Conservation (phyloP, 2,329 filamentous ascomycete species). For the Arthrinium phaeospermum region DNA sequence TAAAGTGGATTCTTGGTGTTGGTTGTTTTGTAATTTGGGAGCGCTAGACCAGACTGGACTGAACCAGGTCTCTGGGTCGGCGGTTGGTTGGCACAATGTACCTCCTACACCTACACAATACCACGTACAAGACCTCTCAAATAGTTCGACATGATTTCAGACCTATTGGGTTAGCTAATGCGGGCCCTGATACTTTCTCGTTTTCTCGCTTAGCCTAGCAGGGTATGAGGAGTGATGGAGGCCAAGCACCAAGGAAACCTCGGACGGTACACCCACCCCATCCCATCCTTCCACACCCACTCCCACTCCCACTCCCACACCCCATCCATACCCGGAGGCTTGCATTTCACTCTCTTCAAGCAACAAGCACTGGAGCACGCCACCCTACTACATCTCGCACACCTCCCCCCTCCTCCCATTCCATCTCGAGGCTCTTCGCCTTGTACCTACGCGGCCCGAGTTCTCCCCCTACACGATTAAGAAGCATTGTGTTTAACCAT, state of each 20-base stretch:
- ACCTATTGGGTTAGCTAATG: slow-evolving; percentile 4
- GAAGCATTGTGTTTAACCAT: slow-evolving; percentile 30
- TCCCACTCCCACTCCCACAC: neutral
- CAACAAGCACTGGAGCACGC: neutral
- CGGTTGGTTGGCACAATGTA: slow-evolving; percentile 1
- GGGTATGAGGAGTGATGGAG: neutral
- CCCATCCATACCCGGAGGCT: neutral
- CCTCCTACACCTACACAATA: neutral
- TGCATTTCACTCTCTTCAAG: slow-evolving; percentile 2
- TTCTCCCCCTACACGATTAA: slow-evolving; percentile 33
- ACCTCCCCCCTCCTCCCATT: slow-evolving; percentile 32
- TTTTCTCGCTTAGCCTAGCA: neutral
- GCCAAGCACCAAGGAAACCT: neutral
- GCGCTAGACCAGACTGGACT: slow-evolving; percentile 7
- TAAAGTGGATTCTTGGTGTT: slow-evolving; percentile 7
- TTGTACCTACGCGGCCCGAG: slow-evolving; percentile 34
- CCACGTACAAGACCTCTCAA: neutral
- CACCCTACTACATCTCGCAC: neutral
- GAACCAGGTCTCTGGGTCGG: slow-evolving; percentile 15
- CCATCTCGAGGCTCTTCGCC: slow-evolving; percentile 31
- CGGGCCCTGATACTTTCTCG: neutral
- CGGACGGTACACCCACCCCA: neutral
- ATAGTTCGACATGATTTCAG: slow-evolving; percentile 13
- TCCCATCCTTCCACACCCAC: neutral
- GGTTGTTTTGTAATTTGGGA: neutral